Conservation (phyloP, 1,284 basidiomycete genomes). For the Apiotrichum siamense region DNA sequence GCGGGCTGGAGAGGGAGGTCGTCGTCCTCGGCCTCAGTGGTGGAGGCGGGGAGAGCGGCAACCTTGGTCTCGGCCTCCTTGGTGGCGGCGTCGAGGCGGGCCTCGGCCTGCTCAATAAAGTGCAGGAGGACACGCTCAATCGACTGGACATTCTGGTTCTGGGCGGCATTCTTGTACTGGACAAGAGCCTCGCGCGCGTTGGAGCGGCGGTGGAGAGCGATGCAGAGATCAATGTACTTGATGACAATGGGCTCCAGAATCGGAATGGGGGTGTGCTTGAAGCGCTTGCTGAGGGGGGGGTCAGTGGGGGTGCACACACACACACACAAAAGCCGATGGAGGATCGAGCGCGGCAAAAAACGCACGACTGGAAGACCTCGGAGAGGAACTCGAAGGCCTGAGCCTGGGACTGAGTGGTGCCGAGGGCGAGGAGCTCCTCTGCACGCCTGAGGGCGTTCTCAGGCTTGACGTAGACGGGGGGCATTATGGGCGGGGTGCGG, state of each 20-base stretch:
- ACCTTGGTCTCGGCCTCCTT: constrained; percentile 64
- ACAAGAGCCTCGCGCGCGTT: constrained; percentile 86
- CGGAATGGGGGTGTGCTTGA: constrained; percentile 81
- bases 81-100: constrained; percentile 79
- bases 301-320: not conserved
- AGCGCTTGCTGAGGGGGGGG: constrained; percentile 59
- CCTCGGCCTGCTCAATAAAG: constrained; percentile 82
- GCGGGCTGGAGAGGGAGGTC: constrained; percentile 44
- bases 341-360: not conserved
- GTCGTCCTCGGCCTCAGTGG: constrained; percentile 32
- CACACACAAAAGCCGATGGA: too few species aligned
- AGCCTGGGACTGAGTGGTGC: constrained; percentile 43
- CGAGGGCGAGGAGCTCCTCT: constrained; percentile 47
- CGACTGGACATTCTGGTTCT: constrained; percentile 83
- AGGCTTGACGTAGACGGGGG: constrained; percentile 47
- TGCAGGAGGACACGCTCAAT: constrained; percentile 89
- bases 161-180: constrained; percentile 94
- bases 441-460: constrained; percentile 49
- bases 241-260: constrained; percentile 94
- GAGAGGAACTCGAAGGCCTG: constrained; percentile 47
- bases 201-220: constrained; percentile 87
- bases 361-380: constrained; percentile 48
- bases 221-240: constrained; percentile 79
- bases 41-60: constrained; percentile 72
- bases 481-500: constrained; percentile 25